Evolutionary conservation across 2,329 filamentous ascomycete species (phyloP).

Genomic region (Fusarium albosuccineum): DNA sequence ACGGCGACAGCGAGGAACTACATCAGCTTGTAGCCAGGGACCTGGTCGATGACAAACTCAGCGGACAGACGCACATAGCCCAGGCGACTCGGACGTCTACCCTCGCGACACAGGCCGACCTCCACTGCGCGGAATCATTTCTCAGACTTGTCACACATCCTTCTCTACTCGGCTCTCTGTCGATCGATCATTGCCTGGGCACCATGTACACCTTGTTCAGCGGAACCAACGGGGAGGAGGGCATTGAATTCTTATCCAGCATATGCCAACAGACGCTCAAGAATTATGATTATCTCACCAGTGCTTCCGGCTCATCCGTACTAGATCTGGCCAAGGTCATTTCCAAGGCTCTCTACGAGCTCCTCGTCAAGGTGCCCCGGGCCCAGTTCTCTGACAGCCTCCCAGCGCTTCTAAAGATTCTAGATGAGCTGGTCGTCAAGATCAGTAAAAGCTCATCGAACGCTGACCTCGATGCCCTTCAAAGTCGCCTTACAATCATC

Average conservation of each 20-base stretch:
- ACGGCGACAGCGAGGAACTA: neutral
- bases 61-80: neutral
- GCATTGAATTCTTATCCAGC: conserved; percentile 43
- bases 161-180: conserved; percentile 48
- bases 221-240: conserved; percentile 46
- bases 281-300: too few relatives aligned
- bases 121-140: conserved; percentile 24
- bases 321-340: neutral
- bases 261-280: neutral
- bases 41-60: conserved; percentile 9
- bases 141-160: conserved; percentile 51
- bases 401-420: neutral
- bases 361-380: conserved; percentile 5
- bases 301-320: neutral
- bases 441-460: neutral
- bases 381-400: conserved; percentile 1
- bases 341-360: conserved; percentile 7
- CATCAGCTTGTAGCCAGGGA: conserved; percentile 13
- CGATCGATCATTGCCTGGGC: conserved; percentile 52
- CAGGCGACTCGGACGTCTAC: neutral
- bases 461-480: neutral
- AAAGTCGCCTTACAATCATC: neutral
- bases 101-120: neutral
- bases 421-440: neutral
- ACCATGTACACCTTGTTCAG: conserved; percentile 49